Percentiles rank a stretch among this genome's conserved stretches.
phyloP scores from a whole-genome alignment of 1,284 basidiomycete species.

The Ceratobasidium sp. region DNA sequence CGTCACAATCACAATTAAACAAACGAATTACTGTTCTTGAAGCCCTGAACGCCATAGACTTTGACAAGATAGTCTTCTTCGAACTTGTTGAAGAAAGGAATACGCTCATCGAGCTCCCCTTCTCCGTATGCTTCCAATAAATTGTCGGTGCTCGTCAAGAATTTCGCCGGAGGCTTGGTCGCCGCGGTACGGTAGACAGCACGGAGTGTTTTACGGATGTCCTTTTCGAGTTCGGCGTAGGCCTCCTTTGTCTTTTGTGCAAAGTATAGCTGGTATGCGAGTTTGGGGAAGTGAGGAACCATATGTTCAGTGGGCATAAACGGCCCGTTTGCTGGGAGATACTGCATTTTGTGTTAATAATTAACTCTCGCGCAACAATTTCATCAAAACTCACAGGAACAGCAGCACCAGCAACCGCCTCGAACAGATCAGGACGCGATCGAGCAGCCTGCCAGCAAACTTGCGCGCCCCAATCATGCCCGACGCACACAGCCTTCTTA shows the following conservation, averaged over 20 bases:
- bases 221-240: conserved; percentile 62
- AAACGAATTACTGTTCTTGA: conserved; percentile 64
- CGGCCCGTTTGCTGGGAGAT: conserved; percentile 61
- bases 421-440: conserved; percentile 69
- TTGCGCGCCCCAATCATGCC: conserved; percentile 78
- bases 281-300: conserved; percentile 58
- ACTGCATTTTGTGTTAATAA: conserved; percentile 55
- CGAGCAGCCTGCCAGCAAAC: conserved; percentile 72
- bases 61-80: conserved; percentile 76
- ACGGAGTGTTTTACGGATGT: conserved; percentile 66
- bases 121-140: conserved; percentile 65
- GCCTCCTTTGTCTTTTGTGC: conserved; percentile 61
- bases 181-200: conserved; percentile 62
- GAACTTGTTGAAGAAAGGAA: conserved; percentile 65
- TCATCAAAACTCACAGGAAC: conserved; percentile 62
- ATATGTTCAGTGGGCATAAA: conserved; percentile 62
- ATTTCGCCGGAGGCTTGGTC: conserved; percentile 65
- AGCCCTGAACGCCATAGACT: conserved; percentile 66
- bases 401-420: conserved; percentile 66
- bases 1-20: neutral
- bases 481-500: conserved; percentile 65
- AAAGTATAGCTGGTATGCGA: conserved; percentile 64
- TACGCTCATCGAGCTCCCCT: conserved; percentile 54
- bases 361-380: conserved; percentile 11
- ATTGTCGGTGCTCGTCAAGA: conserved; percentile 61